Evolutionary conservation across 1,284 basidiomycete genomes (phyloP).

Genomic region (Tilletia walkeri): DNA sequence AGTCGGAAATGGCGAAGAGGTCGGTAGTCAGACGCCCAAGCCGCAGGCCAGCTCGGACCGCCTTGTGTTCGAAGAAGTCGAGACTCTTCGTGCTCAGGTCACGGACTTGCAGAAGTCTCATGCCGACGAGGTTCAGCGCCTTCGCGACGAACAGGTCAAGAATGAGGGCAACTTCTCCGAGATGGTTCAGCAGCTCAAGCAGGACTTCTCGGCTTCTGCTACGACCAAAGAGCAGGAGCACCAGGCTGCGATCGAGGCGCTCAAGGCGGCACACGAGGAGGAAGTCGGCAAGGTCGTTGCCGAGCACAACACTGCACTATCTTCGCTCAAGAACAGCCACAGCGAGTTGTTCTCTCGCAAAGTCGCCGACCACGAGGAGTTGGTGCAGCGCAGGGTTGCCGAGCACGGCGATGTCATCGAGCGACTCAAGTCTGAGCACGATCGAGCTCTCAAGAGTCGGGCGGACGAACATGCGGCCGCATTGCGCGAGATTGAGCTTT

Average conservation of each 20-base stretch:
- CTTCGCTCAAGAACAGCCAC: constrained; percentile 7
- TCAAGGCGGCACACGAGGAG: neutral
- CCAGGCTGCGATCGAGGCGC: neutral
- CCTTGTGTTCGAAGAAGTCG: constrained; percentile 10
- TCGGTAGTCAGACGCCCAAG: constrained; percentile 8
- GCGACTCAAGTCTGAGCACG: constrained; percentile 26
- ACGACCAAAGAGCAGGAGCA: neutral
- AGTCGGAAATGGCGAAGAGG: neutral
- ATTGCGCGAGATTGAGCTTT: constrained; percentile 18
- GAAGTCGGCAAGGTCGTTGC: neutral
- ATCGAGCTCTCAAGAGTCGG: constrained; percentile 21
- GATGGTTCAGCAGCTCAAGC: constrained; percentile 67
- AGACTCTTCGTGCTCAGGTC: neutral
- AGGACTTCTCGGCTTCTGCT: constrained; percentile 7
- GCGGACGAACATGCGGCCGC: constrained; percentile 30
- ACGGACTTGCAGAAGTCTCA: neutral
- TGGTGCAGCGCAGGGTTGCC: constrained; percentile 16
- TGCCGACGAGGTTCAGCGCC: constrained; percentile 62
- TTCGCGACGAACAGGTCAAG: constrained; percentile 65
- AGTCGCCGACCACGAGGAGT: constrained; percentile 19
- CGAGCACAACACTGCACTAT: neutral
- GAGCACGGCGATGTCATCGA: constrained; percentile 17
- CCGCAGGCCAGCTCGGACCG: neutral
- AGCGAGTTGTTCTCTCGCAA: constrained; percentile 2
- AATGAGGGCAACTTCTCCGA: constrained; percentile 66